Evolutionary conservation across 1,139 yeast genomes (phyloP), one percentile per base, ranked within the genome.

Genomic region (Saccharomycopsis hybrid): DNA sequence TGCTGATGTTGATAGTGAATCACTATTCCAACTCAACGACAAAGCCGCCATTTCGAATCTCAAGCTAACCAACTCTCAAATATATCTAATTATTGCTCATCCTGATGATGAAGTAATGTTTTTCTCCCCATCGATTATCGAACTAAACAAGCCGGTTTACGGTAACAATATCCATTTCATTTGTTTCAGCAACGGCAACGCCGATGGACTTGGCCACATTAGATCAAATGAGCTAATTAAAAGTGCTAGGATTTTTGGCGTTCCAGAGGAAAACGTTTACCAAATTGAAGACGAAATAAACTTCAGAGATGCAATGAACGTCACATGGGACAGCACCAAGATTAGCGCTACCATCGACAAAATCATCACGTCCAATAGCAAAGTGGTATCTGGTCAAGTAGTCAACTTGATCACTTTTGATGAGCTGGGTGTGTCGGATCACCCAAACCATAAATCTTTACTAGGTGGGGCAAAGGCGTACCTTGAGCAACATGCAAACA

Each of bases 101-200:
- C 99, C 99, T 0, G 99, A 94, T 65, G 99, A 94, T 64, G 99
- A 94, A 66, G 92, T 89, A 51, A 94, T 94, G 98, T 94, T 94
- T 66, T 94, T 92, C 62, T 79, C 90, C 0, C 98, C 98, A 0
- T 73, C 95, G 0, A 60, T 88, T 43, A 65, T 77, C 7, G 84
- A 78, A 56, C 59, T 82, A 50, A 57, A 69, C 35, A 77, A 80
- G 53, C 64, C 70, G 2, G 63, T 70, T 56, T 70, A 78, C 57
- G 65, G 71, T 55, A 83, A 83, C 59, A 58, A 64, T 4, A 68
- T 88, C 27, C 71, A 76, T 44, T 63, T 90, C 13, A 61, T 89
- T 9, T 89, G 96, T 58, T 75, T 88, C 54, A 83, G 95, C 1
- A 73, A 73, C 43, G 98, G 98, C 3, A 80, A 85, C 59, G 83